Percentiles rank a stretch among this genome's conserved stretches.
phyloP scores from a whole-genome alignment of 2,329 filamentous ascomycete genomes.

The Macroventuria anomochaeta region DNA sequence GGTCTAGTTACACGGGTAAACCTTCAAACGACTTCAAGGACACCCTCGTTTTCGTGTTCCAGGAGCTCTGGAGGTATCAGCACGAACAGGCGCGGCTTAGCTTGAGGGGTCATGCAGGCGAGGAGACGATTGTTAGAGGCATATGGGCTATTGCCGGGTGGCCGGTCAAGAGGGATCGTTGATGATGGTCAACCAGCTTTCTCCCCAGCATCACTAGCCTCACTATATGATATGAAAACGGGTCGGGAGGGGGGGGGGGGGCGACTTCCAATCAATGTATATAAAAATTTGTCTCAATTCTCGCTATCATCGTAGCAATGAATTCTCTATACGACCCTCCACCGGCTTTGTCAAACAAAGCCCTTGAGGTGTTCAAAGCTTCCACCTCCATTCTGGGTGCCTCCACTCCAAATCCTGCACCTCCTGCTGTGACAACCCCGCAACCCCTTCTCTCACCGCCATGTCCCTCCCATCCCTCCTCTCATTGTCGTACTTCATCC shows the following conservation, averaged over 20 bases:
- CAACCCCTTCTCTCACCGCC: slow-evolving; percentile 56
- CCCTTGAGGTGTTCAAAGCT: slow-evolving; percentile 34
- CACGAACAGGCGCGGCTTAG: slow-evolving; percentile 32
- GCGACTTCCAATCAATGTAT: no score
- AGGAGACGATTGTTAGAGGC: slow-evolving; percentile 50
- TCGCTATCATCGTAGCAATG: no score
- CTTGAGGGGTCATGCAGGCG: slow-evolving; percentile 34
- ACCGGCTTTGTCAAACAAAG: no score
- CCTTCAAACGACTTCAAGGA: slow-evolving; percentile 36
- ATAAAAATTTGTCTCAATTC: neutral
- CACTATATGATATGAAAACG: no score
- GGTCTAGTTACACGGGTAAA: slow-evolving; percentile 21
- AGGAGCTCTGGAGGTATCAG: slow-evolving; percentile 37
- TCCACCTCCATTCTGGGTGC: slow-evolving; percentile 68
- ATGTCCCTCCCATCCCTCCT: slow-evolving; percentile 60
- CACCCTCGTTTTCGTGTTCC: slow-evolving; percentile 31
- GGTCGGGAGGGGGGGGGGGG: no score
- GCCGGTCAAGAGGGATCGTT: slow-evolving; percentile 6
- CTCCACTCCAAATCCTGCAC: slow-evolving; percentile 68
- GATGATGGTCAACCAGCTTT: no score
- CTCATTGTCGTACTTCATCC: slow-evolving; percentile 68
- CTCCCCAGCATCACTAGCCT: no score
- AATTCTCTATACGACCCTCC: no score
- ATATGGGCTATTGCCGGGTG: slow-evolving; percentile 49
- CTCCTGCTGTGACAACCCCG: slow-evolving; percentile 58